Evolutionary conservation across 2,329 filamentous ascomycete genomes (phyloP), one percentile per base, ranked within the genome.

Genomic region (Escovopsis weberi): DNA sequence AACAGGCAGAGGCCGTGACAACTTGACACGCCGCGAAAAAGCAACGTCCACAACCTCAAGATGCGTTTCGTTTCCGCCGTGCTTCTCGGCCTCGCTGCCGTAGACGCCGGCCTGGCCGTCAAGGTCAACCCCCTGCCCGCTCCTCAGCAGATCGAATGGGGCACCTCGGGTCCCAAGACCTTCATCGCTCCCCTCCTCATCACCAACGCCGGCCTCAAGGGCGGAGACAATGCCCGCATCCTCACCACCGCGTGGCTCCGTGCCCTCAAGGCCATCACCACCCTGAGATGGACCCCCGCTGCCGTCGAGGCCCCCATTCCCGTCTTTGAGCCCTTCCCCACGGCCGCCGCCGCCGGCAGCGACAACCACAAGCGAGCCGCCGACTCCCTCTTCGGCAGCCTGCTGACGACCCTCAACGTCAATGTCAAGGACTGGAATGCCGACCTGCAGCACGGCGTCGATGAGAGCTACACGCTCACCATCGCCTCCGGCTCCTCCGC

Each of bases 401-500:
- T 19, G 44, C 48, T 75, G n/a, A 61, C 49, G 4, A 56, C 56
- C 11, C 58, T 76, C 33, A 59, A 67, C 26, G 56, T 76, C 37
- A 55, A 64, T 6, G 56, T 77, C 26, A 48, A 59, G 6, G 59
- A 76, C 49, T 53, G 53, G 36, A 47, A 61, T 11, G 69, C 67
- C 4, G 61, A 69, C 45, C 58, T 76, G 28, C 64, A 74, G 51
- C 70, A 75, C 48, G 71, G 69, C 4, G 70, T 74, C 19, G 68
- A 75, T 44, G 71, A 75, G 50, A 72, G 70, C n/a, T 75, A 75
- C 53, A 69, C 64, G 0, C 49, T 75, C 18, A 58, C 65, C 15
- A 61, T 73, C 33, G 48, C 53, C 1, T 48, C 57, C 6, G 53
- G 52, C 18, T 67, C 68, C 3, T 53, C 57, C 32, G 56, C 55